Conservation (phyloP, 257 asterid genomes). For the Solanum habrochaites region DNA sequence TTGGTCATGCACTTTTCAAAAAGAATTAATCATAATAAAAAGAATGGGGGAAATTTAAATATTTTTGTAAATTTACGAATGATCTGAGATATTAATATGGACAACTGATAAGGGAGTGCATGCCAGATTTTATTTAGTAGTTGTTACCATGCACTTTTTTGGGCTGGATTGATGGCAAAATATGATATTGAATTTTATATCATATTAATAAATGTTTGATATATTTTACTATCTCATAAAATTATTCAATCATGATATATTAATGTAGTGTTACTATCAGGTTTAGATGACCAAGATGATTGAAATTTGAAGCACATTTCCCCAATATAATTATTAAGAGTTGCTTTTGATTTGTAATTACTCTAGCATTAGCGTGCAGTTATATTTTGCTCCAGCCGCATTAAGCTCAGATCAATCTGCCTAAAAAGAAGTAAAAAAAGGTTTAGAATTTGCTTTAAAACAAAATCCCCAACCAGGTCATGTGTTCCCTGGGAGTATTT, state of each 20-base stretch:
- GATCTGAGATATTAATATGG: no score
- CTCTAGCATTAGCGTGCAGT: neutral
- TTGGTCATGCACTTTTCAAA: neutral
- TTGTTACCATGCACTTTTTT: neutral
- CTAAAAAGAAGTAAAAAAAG: neutral
- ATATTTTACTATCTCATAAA: neutral
- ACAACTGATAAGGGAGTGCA: neutral
- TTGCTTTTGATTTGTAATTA: neutral
- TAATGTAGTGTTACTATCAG: neutral
- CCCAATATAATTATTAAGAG: neutral
- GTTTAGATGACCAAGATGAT: neutral
- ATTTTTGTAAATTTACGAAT: no score
- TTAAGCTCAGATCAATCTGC: neutral
- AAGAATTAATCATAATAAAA: no score
- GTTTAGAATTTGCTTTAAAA: neutral
- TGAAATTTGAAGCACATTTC: neutral
- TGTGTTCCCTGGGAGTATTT: no score
- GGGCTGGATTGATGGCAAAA: neutral
- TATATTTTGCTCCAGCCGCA: neutral
- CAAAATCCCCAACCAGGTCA: neutral
- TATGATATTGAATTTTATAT: neutral
- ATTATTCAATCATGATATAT: neutral
- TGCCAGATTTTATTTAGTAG: neutral
- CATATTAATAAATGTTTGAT: neutral
- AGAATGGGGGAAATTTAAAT: no score